Conservation (phyloP, 768 basidiomycete species). For the Tulasnella sp. region DNA sequence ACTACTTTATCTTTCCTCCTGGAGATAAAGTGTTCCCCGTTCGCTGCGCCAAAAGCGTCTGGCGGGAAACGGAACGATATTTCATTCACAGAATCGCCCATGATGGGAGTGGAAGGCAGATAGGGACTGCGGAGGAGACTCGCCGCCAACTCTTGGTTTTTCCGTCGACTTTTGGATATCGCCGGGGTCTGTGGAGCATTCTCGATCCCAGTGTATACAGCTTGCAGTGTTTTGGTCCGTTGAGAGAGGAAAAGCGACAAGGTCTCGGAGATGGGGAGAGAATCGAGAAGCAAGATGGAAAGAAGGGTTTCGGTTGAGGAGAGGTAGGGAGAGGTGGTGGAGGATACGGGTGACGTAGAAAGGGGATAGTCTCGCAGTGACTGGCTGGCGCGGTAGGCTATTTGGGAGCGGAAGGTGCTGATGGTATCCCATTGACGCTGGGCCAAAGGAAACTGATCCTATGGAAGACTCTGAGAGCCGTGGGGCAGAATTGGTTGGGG, state of each 20-base stretch:
- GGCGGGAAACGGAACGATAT: slow-evolving; percentile 16
- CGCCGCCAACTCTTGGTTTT: slow-evolving; percentile 9
- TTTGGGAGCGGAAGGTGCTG: slow-evolving; percentile 76
- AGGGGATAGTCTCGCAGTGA: slow-evolving; percentile 53
- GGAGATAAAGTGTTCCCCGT: slow-evolving; percentile 21
- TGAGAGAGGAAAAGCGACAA: slow-evolving; percentile 61
- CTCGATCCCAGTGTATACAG: slow-evolving; percentile 7
- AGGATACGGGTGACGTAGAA: slow-evolving; percentile 40
- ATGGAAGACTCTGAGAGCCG: neutral
- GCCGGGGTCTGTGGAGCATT: slow-evolving; percentile 2
- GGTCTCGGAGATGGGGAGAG: slow-evolving; percentile 63
- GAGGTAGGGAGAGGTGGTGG: slow-evolving; percentile 1
- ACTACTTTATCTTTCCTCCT: slow-evolving; percentile 28
- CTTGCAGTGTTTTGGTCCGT: slow-evolving; percentile 24
- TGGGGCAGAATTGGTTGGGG: neutral
- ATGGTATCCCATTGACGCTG: slow-evolving; percentile 91
- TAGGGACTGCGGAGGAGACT: slow-evolving; percentile 46
- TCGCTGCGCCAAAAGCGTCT: slow-evolving; percentile 21
- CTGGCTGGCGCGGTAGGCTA: slow-evolving; percentile 75
- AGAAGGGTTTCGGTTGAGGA: slow-evolving; percentile 47
- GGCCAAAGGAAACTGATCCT: slow-evolving; percentile 81
- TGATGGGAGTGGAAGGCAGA: slow-evolving; percentile 26
- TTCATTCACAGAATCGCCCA: slow-evolving; percentile 2
- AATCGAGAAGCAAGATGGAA: slow-evolving; percentile 82
- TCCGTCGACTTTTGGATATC: slow-evolving; percentile 10